These are phyloP conservation scores for Claviceps sp. DNA, from an alignment of 2,329 filamentous ascomycete species.

Conservation along the genomic window DNA sequence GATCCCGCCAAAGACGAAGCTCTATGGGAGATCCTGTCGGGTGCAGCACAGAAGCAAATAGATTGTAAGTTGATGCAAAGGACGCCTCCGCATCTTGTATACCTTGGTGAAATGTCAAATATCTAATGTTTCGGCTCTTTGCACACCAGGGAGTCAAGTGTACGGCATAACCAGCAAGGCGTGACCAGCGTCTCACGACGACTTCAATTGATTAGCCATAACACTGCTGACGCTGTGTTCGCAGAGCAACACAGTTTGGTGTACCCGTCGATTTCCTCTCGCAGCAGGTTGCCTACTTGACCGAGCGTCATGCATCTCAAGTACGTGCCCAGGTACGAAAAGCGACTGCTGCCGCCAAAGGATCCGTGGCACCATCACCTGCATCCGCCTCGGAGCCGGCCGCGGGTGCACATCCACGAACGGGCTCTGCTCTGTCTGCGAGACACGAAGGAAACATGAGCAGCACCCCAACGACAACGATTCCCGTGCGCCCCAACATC, in stretches of 20 bases:
- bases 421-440: constrained; percentile 41
- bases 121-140: constrained; percentile 9
- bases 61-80: constrained; percentile 51
- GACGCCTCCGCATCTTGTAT: too few species aligned
- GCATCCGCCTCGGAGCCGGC: constrained; percentile 35
- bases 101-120: background rate
- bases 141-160: constrained; percentile 56
- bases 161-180: constrained; percentile 23
- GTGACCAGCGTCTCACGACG: background rate
- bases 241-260: constrained; percentile 60
- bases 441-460: constrained; percentile 33
- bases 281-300: constrained; percentile 87
- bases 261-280: constrained; percentile 81
- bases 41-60: constrained; percentile 67
- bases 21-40: constrained; percentile 82
- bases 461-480: constrained; percentile 29
- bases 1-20: constrained; percentile 73
- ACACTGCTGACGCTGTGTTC: constrained; percentile 7
- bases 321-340: constrained; percentile 83
- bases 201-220: constrained; percentile 8
- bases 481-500: constrained; percentile 29
- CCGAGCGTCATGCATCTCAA: constrained; percentile 79
- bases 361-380: constrained; percentile 44
- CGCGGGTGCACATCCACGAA: constrained; percentile 24
- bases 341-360: constrained; percentile 44